Conservation (phyloP, 352 stramenopile species). For the Halophytophthora polymorphica region DNA sequence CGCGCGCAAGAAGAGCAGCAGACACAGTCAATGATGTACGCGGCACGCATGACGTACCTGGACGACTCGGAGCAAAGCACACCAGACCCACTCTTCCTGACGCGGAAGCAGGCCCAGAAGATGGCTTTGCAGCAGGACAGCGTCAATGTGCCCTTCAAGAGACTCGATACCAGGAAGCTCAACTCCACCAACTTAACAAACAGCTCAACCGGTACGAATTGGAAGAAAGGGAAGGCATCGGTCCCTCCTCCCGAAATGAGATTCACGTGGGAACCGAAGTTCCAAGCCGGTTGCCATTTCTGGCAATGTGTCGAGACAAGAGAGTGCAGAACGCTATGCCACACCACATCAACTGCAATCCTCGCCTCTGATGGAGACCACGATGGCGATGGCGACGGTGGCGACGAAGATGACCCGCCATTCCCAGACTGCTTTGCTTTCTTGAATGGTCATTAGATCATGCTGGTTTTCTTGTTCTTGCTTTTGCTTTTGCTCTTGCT, state of each 20-base stretch:
- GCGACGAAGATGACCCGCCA: constrained; percentile 33
- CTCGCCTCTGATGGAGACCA: constrained; percentile 6
- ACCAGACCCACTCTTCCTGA: constrained; percentile 70
- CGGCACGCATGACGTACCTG: constrained; percentile 75
- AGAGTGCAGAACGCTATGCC: constrained; percentile 39
- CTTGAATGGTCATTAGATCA: constrained; percentile 29
- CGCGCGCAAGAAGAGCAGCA: constrained; percentile 42
- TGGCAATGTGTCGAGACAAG: constrained; percentile 70
- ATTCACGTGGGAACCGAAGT: constrained; percentile 49
- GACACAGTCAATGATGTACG: constrained; percentile 74
- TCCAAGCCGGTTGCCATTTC: constrained; percentile 75
- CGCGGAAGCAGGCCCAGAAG: constrained; percentile 75
- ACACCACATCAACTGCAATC: constrained; percentile 1
- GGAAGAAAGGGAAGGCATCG: constrained; percentile 40
- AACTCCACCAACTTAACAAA: constrained; percentile 15
- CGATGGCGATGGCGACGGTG: constrained; percentile 9
- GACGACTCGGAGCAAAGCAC: constrained; percentile 40
- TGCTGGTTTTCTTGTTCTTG: not conserved
- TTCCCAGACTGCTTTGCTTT: constrained; percentile 76
- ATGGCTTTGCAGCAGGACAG: constrained; percentile 46
- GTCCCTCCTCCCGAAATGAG: constrained; percentile 25
- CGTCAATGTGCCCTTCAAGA: constrained; percentile 37
- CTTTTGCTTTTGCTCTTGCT: constrained; percentile 2
- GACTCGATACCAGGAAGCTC: constrained; percentile 32
- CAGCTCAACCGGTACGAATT: constrained; percentile 18